A percentile compares a stretch with the other conserved stretches of the same genome.
Conservation (phyloP, 2,329 filamentous ascomycete species). For the Fusarium compactum region DNA sequence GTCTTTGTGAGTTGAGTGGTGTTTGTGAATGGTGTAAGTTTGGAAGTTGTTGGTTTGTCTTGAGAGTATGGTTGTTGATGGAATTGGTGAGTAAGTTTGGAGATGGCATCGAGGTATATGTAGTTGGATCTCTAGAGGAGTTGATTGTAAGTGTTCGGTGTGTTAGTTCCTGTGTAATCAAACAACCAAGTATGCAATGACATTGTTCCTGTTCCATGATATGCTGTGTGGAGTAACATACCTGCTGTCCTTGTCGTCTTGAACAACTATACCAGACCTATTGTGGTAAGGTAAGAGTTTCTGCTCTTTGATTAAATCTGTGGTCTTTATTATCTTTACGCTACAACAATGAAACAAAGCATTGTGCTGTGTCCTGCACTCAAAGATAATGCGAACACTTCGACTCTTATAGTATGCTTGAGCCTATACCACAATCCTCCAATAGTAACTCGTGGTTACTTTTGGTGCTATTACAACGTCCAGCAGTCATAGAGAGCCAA, state of each 20-base stretch:
- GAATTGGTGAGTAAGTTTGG: not conserved
- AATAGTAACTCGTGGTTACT: not conserved
- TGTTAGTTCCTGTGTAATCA: too few relatives aligned
- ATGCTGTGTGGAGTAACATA: not conserved
- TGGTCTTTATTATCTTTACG: not conserved
- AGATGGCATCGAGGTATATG: not conserved
- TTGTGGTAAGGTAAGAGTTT: not conserved
- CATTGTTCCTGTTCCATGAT: not conserved
- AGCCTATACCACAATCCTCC: not conserved
- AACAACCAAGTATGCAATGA: not conserved
- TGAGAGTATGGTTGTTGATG: not conserved
- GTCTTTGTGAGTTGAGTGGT: not conserved
- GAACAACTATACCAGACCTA: not conserved
- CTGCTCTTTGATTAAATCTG: rapidly evolving
- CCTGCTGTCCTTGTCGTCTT: not conserved
- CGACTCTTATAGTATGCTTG: not conserved
- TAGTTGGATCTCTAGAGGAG: not conserved
- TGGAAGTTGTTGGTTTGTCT: not conserved
- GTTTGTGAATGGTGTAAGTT: not conserved
- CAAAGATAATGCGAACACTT: not conserved
- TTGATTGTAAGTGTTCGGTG: not conserved
- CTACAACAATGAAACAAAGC: not conserved
- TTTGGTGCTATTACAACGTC: not conserved
- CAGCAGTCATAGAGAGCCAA: not conserved
- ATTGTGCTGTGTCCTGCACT: not conserved